These are phyloP conservation scores for Artomyces pyxidatus DNA, from an alignment of 768 basidiomycete genomes.

Conservation along the genomic window DNA sequence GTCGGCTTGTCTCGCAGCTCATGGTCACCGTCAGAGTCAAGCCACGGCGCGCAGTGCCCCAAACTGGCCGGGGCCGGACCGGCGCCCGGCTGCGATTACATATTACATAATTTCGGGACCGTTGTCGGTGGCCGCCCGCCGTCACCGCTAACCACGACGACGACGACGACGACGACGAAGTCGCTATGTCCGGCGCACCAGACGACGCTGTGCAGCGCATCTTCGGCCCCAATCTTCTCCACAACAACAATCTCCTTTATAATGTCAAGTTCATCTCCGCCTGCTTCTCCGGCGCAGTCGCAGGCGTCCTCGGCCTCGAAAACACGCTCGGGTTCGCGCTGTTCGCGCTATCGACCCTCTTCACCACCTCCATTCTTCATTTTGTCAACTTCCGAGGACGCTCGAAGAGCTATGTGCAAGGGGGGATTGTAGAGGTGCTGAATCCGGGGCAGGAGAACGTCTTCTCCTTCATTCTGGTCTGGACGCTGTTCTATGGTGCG, in stretches of 20 bases:
- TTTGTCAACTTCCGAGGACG: constrained; percentile 63
- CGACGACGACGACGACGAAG: background rate
- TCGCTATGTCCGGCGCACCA: constrained; percentile 26
- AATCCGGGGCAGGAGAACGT: constrained; percentile 88
- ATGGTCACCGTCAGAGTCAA: too few relatives aligned
- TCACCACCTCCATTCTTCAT: constrained; percentile 59
- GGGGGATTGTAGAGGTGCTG: constrained; percentile 58
- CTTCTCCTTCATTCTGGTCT: constrained; percentile 85
- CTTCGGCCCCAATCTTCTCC: constrained; percentile 57
- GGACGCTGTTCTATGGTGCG: constrained; percentile 91
- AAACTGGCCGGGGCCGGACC: too few relatives aligned
- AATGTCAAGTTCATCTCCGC: constrained; percentile 76
- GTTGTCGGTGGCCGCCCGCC: background rate
- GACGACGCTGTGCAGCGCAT: constrained; percentile 48
- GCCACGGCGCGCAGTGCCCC: too few relatives aligned
- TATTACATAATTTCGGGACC: too few relatives aligned
- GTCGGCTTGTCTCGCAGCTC: too few relatives aligned
- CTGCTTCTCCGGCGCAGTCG: constrained; percentile 80
- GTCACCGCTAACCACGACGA: background rate
- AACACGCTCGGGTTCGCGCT: constrained; percentile 78
- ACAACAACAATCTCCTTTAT: constrained; percentile 47
- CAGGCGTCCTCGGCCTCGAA: constrained; percentile 83
- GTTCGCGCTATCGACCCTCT: constrained; percentile 59
- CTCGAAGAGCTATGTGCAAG: constrained; percentile 53
- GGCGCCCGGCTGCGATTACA: too few relatives aligned